These are phyloP conservation scores for Dichotomopilus funicola DNA, from an alignment of 2,329 filamentous ascomycete species.

Conservation along the genomic window DNA sequence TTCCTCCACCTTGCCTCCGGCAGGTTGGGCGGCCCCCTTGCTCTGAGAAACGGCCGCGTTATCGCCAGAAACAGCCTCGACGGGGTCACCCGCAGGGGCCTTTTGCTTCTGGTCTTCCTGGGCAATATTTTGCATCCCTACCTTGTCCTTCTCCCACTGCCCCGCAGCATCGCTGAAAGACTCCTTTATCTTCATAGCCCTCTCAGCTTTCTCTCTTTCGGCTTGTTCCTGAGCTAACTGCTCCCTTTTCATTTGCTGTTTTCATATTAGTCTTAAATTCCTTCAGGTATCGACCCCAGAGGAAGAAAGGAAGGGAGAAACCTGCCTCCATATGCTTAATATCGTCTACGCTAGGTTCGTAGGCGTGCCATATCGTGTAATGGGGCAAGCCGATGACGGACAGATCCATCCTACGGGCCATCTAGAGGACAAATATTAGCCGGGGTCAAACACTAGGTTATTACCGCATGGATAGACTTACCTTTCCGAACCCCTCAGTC, in stretches of 20 bases:
- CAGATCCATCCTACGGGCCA: slow-evolving; percentile 94
- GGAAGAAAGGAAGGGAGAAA: background rate
- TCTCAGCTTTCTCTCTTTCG: slow-evolving; percentile 66
- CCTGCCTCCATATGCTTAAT: slow-evolving; percentile 88
- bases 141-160: slow-evolving; percentile 89
- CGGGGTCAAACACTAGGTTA: background rate
- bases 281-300: background rate
- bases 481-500: slow-evolving; percentile 98
- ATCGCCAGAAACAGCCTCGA: background rate
- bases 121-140: slow-evolving; percentile 63
- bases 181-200: slow-evolving; percentile 70
- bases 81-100: slow-evolving; percentile 8
- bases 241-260: slow-evolving; percentile 86
- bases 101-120: slow-evolving; percentile 43
- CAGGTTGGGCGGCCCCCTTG: slow-evolving; percentile 8
- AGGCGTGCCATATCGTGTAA: slow-evolving; percentile 99
- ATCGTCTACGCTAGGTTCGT: slow-evolving; percentile 97
- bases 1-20: slow-evolving; percentile 8
- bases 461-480: slow-evolving; percentile 34
- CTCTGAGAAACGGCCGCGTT: slow-evolving; percentile 3
- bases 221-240: slow-evolving; percentile 72
- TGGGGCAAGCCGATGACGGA: slow-evolving; percentile 93
- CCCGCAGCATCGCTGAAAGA: slow-evolving; percentile 68
- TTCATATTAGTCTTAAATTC: slow-evolving; percentile 14
- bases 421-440: slow-evolving; percentile 47